These are phyloP conservation scores for Agrocybe chaxingu DNA, from an alignment of 768 basidiomycete species.

Conservation along the genomic window DNA sequence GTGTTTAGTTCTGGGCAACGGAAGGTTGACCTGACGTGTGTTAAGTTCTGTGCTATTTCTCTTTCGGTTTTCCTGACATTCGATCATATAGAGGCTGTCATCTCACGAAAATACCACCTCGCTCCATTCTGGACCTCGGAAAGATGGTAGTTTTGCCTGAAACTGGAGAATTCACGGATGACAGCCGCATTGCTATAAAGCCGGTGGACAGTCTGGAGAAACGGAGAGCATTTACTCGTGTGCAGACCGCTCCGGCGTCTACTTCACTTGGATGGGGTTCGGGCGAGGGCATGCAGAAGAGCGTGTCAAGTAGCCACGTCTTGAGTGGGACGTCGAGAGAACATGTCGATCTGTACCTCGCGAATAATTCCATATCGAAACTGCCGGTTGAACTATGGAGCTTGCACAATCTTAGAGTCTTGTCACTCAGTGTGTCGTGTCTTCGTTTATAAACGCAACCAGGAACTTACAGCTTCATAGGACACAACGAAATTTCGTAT, in stretches of 20 bases:
- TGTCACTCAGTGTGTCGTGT: constrained; percentile 56
- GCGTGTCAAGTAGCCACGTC: constrained; percentile 26
- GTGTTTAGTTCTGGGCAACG: constrained; percentile 48
- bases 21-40: constrained; percentile 54
- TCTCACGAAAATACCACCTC: constrained; percentile 47
- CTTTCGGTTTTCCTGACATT: neutral
- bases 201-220: constrained; percentile 1
- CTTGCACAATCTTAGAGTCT: constrained; percentile 54
- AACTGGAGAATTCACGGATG: constrained; percentile 24
- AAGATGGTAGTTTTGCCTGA: constrained; percentile 43
- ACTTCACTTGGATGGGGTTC: constrained; percentile 10
- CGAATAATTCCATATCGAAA: constrained; percentile 46
- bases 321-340: constrained; percentile 39
- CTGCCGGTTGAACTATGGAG: constrained; percentile 59
- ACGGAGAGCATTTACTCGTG: constrained; percentile 17
- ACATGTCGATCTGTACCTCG: constrained; percentile 56
- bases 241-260: constrained; percentile 23
- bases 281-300: constrained; percentile 25
- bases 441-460: neutral
- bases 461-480: constrained; percentile 33
- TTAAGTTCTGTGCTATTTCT: constrained; percentile 3
- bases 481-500: constrained; percentile 49
- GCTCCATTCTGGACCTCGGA: constrained; percentile 43
- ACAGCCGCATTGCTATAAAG: neutral
- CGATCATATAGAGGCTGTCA: constrained; percentile 27